Base-by-base conservation (phyloP, 345 rosid genomes). In the Linum lewisii region DNA sequence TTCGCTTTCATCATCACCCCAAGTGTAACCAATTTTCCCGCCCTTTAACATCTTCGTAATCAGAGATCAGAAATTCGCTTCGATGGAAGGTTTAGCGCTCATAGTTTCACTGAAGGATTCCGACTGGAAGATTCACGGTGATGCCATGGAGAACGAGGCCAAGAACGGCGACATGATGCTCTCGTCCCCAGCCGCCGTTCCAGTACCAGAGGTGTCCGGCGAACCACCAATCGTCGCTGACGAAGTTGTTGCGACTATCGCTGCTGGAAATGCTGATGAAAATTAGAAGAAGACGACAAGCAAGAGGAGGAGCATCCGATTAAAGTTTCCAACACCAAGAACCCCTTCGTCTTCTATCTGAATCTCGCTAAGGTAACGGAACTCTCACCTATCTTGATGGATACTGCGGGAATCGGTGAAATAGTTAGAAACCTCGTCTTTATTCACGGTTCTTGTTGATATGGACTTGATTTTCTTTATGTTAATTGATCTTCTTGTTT, bases 341-440 rank as follows among this genome's bases (percentile, higher is more conserved):
- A 68, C 54, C 76, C 76, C 63, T 71, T 75, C 63, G 18, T 68
- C 61, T 75, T 71, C 66, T 75, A 75, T 50, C 79, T 71, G 54
- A 68, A 62, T 68, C 73, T 72, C 56, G 76, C 79, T 44, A 75
- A 71, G 66, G 79, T 72, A 66, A 22, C 13, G 16, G 25, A 24
- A 65, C 62, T 54, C 8, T 23, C 16, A 34, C 10, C 32, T 24
- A 22, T 37, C 36, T 29, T 50, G 29, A 37, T 32, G 54, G 22
- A 47, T 32, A 29, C 63, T 58, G 29, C 20, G 49, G 26, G 23
- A 14, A 2, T 45, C 20, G 9, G 10, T 24, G 16, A 16, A 32
- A 16, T 13, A 4, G 36, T 54, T n/a, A 34, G 24, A 8, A 53
- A 23, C 45, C 7, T 16, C 47, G 36, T 38, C 36, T 24, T 45